Percentiles rank a stretch among this genome's conserved stretches.
Evolutionary conservation across 2,329 filamentous ascomycete genomes (phyloP).

Genomic region (Colletotrichum higginsianum): DNA sequence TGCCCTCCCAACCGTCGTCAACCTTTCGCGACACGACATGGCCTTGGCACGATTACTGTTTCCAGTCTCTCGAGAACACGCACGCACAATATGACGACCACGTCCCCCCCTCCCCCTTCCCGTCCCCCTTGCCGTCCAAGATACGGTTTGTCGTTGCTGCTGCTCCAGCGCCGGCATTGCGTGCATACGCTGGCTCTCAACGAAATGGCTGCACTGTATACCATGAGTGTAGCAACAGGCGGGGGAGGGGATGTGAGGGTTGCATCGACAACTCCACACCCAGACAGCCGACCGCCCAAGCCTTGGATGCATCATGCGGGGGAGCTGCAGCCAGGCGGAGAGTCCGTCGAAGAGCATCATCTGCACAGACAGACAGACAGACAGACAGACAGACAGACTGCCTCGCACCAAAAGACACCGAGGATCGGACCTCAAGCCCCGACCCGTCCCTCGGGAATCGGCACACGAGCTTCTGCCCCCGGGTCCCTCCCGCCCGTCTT

Average conservation of each 20-base stretch:
- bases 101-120: neutral
- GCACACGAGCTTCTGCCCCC: neutral
- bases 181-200: neutral
- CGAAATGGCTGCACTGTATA: neutral
- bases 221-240: slow-evolving; percentile 2
- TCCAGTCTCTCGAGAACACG: slow-evolving; percentile 3
- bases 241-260: neutral
- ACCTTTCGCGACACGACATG: slow-evolving; percentile 31
- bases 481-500: neutral
- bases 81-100: neutral
- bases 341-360: slow-evolving; percentile 5
- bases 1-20: neutral
- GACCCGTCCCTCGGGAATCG: slow-evolving; percentile 13
- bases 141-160: neutral
- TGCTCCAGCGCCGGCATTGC: slow-evolving; percentile 5
- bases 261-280: neutral
- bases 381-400: neutral
- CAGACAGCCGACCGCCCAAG: slow-evolving; percentile 1
- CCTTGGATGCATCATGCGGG: slow-evolving; percentile 9
- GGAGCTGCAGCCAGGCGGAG: slow-evolving; percentile 8
- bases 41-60: slow-evolving; percentile 23
- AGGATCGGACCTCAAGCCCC: slow-evolving; percentile 25
- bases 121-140: neutral
- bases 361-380: neutral
- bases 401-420: slow-evolving; percentile 23